These are phyloP conservation scores for Penicillium italicum DNA, from an alignment of 2,329 filamentous ascomycete species.

Conservation along the genomic window DNA sequence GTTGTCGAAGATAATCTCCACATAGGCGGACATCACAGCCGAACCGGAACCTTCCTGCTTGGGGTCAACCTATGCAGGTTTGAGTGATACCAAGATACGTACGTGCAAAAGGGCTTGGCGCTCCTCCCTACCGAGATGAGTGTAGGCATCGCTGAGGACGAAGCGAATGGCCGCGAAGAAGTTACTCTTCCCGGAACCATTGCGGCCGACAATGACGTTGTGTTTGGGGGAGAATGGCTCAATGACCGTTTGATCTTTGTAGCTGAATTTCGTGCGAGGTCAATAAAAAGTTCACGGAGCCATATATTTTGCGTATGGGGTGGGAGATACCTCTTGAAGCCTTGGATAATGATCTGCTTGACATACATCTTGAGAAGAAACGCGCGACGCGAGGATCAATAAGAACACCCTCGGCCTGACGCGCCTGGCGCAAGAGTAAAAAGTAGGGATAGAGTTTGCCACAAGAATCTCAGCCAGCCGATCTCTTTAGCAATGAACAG, in stretches of 20 bases:
- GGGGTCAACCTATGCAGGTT: slow-evolving; percentile 19
- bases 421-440: slow-evolving; percentile 14
- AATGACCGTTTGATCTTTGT: slow-evolving; percentile 99
- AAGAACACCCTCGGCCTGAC: slow-evolving; percentile 30
- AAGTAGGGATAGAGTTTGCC: not conserved
- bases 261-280: slow-evolving; percentile 53
- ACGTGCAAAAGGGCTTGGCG: slow-evolving; percentile 88
- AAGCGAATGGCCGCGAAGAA: slow-evolving; percentile 99
- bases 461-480: not conserved
- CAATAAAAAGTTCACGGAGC: not conserved
- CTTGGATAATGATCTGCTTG: slow-evolving; percentile 99
- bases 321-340: slow-evolving; percentile 84
- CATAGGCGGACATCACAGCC: slow-evolving; percentile 98
- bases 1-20: slow-evolving; percentile 99
- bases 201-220: slow-evolving; percentile 98
- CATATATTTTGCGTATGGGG: not conserved
- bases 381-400: slow-evolving; percentile 30
- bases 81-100: slow-evolving; percentile 21
- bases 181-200: slow-evolving; percentile 98
- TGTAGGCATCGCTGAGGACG: slow-evolving; percentile 96
- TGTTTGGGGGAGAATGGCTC: slow-evolving; percentile 96
- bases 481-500: slow-evolving; percentile 2
- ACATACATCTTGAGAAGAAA: slow-evolving; percentile 72
- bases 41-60: slow-evolving; percentile 83
- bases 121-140: slow-evolving; percentile 91